Base-by-base conservation (phyloP, 1,139 yeast species). In the Pichia sp. region DNA sequence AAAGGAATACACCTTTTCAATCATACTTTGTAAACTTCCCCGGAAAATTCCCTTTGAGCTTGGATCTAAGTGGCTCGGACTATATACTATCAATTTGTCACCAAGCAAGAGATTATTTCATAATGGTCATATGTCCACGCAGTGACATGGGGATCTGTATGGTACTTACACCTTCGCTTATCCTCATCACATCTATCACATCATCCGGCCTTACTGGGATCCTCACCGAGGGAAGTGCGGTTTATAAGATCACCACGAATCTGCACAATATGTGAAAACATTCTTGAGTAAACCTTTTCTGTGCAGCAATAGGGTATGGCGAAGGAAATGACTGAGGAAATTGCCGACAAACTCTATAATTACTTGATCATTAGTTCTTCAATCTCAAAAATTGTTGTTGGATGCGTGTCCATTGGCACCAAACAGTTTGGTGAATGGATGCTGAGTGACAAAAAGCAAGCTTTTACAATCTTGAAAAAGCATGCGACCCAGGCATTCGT, bases 391-490 rank as follows among this genome's bases (percentile, higher is more conserved):
- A 62, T 80, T 48, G 74, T 81, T 55, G 74, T 80, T 14, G 86
- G 86, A 8, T 79, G 83, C 62, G 81, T 81, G 85, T 67, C 79
- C 3, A 79, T 69, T 60, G 86, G 85, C 10, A 54, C 61, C 20
- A 76, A 75, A 55, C 50, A 58, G 4, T 78, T 80, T 79, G 54
- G 51, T 7, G 74, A 72, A 20, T 79, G 84, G 83, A 76, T 77
- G 6, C 62, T 79, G 34, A 76, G 73, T 14, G 77, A 75, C 55
- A 75, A 75, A 53, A 75, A 76, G 38, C 60, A 66, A 53, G 64
- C 73, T 53, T 64, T 73, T 50, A 61, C 63, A n/a, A 69, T 79
- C 36, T 63, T 81, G 65, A 80, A 81, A 60, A 70, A 56, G 78
- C 81, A 43, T 81, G 81, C 63, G 79, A 75, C 54, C 46, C 46